phyloP scores from a whole-genome alignment of 2,329 filamentous ascomycete species.

The Colletotrichum sojae region DNA sequence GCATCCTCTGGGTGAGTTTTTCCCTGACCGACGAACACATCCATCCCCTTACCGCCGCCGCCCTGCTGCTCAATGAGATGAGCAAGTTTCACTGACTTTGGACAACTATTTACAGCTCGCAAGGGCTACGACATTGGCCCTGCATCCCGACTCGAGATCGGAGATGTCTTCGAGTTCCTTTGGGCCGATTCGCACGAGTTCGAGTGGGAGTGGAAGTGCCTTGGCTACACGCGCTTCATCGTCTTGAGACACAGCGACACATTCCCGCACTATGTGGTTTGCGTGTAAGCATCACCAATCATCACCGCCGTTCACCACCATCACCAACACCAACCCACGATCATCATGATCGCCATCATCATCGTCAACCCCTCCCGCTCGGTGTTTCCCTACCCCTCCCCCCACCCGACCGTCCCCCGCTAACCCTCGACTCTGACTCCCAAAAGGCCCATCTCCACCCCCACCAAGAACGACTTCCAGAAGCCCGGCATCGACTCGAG shows the following conservation, averaged over 20 bases:
- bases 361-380: neutral
- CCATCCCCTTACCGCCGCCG: neutral
- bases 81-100: conserved; percentile 18
- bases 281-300: conserved; percentile 28
- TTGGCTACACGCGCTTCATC: conserved; percentile 39
- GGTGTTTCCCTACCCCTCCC: neutral
- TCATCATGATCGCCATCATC: neutral
- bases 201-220: conserved; percentile 40
- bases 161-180: conserved; percentile 39
- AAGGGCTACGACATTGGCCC: conserved; percentile 40
- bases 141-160: conserved; percentile 33
- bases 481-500: conserved; percentile 40
- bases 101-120: conserved; percentile 26
- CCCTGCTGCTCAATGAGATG: neutral
- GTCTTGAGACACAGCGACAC: conserved; percentile 39
- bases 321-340: no score
- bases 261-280: conserved; percentile 37
- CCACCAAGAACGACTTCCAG: conserved; percentile 40
- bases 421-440: neutral
- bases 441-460: conserved; percentile 37
- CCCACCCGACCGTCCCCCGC: neutral
- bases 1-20: conserved; percentile 39
- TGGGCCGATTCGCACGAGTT: conserved; percentile 40
- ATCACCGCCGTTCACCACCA: no score
- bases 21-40: neutral